Base-by-base conservation (phyloP, 768 basidiomycete genomes). In the Macrolepiota albuminosa region DNA sequence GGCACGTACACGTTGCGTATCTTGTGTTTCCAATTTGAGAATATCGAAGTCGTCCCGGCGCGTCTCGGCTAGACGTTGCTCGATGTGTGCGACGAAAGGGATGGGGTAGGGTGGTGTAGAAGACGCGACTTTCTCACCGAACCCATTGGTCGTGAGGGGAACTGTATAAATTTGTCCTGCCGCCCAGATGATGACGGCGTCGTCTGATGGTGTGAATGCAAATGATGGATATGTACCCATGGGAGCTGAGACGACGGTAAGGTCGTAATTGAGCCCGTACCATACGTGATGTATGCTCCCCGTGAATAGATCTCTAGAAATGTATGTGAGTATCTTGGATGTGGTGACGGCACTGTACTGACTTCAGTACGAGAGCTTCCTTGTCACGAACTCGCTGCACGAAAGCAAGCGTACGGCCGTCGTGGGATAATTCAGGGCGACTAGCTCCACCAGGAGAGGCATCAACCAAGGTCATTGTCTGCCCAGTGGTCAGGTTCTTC, bases 221-320 rank as follows among this genome's bases (percentile, higher is more conserved):
- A 87, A 91, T 1, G 87, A 85, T 0, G 88, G 89, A 64, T 91
- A 91, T 43, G 88, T 91, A 11, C 88, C 87, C 87, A 89, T 89
- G 0, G 89, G 88, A 14, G 88, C 86, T 9, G 84, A 88, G 54
- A 88, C 76, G 10, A 70, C 68, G 24, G 76, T 76, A n/a, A 85
- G 75, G 67, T 91, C 88, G 65, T 88, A 89, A 2, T 80, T 85
- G 36, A 91, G 75, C 0, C 87, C 88, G 57, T 88, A 72, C 85
- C 86, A 90, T 18, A 84, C 69, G 66, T 89, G 71, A 63, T 80
- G 81, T 42, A 87, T 72, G 2, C 85, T 86, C 18, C 88, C 89
- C 0, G 86, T 86, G 42, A 75, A 68, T 21, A 91, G 73, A 66
- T 90, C 89, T 67, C 88, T 90, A 59, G 13, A 46, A 52, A 3